phyloP scores from a whole-genome alignment of 441 rosid genomes.

The Capsella rubella region DNA sequence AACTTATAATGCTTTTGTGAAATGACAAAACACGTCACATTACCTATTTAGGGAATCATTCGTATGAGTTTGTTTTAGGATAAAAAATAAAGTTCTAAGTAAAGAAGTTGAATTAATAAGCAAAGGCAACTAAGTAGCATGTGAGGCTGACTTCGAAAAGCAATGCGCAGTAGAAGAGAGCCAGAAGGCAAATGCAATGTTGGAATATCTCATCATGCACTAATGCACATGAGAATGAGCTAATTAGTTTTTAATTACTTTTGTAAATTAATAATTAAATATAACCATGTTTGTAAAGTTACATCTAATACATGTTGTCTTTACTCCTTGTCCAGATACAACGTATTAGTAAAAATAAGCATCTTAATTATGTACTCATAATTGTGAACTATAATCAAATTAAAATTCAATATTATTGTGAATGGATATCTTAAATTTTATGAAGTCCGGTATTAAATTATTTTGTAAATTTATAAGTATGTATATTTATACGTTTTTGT shows the following conservation, averaged over 20 bases:
- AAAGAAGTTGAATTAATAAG: constrained; percentile 15
- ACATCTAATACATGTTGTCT: constrained; percentile 26
- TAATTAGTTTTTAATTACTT: constrained; percentile 23
- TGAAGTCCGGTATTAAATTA: neutral
- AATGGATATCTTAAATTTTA: neutral
- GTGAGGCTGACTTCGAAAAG: constrained; percentile 39
- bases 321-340: constrained; percentile 20
- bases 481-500: too few relatives aligned
- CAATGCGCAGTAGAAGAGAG: constrained; percentile 15
- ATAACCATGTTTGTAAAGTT: constrained; percentile 34
- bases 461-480: neutral
- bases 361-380: neutral
- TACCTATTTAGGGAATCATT: constrained; percentile 38
- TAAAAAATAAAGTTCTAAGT: constrained; percentile 13
- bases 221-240: constrained; percentile 26
- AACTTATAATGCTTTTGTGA: constrained; percentile 22
- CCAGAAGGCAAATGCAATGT: constrained; percentile 27
- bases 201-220: constrained; percentile 35
- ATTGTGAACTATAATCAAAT: neutral
- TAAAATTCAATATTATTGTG: neutral
- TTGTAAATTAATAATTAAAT: constrained; percentile 22
- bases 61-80: constrained; percentile 1
- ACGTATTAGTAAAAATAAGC: neutral
- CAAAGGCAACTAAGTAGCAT: constrained; percentile 22
- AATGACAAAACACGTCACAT: constrained; percentile 38